phyloP scores from a whole-genome alignment of 2,329 filamentous ascomycete species.

The Trichophaea hybrida region DNA sequence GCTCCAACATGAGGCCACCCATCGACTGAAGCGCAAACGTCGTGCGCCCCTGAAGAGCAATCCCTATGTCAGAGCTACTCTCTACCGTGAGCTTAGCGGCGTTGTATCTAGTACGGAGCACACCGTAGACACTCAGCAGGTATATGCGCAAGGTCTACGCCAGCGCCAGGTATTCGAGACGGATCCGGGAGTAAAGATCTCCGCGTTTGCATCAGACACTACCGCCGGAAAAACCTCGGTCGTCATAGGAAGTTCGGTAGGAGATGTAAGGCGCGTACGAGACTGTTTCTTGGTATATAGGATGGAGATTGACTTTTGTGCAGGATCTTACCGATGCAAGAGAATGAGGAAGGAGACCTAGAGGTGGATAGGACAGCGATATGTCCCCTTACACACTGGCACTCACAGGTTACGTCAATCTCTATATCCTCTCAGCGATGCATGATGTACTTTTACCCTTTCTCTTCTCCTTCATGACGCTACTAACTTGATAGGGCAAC shows the following conservation, averaged over 20 bases:
- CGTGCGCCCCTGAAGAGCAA: constrained; percentile 8
- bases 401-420: constrained; percentile 17
- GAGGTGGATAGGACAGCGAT: constrained; percentile 1
- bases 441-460: constrained; percentile 10
- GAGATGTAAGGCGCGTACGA: constrained; percentile 10
- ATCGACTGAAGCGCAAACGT: constrained; percentile 7
- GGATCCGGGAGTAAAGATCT: constrained; percentile 8
- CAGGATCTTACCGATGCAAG: constrained; percentile 8
- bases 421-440: constrained; percentile 10
- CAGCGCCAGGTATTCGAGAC: constrained; percentile 9
- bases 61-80: constrained; percentile 12
- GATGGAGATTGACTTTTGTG: not conserved
- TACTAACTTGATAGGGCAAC: not conserved
- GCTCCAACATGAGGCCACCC: not conserved
- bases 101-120: not conserved
- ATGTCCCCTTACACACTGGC: constrained; percentile 8
- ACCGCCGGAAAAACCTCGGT: not conserved
- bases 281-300: no score
- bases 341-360: constrained; percentile 5
- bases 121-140: constrained; percentile 4
- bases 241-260: constrained; percentile 10
- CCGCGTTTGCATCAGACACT: constrained; percentile 7
- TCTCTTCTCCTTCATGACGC: not conserved
- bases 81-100: constrained; percentile 14
- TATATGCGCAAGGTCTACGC: constrained; percentile 11